Evolutionary conservation across 805 yeast species (phyloP).

Genomic region (Metschnikowia gelsemii): DNA sequence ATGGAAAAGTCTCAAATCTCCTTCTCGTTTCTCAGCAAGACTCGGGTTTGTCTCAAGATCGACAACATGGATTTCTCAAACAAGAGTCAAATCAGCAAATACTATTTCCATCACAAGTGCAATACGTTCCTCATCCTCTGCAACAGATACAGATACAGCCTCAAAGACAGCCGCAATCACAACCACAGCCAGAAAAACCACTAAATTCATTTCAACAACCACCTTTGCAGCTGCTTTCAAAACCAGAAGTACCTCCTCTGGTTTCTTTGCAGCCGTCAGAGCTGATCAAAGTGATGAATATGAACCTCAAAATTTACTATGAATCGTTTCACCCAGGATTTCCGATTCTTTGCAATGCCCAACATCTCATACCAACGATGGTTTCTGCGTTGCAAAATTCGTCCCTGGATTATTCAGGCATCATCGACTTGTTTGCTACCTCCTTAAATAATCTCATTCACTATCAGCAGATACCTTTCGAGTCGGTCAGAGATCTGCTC

Average conservation of each 20-base stretch:
- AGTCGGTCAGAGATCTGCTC: slow-evolving; percentile 35
- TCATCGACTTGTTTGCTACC: slow-evolving; percentile 43
- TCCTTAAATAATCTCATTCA: slow-evolving; percentile 41
- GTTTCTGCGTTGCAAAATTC: slow-evolving; percentile 13
- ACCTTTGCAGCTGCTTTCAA: background rate
- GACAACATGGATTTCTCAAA: background rate
- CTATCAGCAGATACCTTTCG: slow-evolving; percentile 32
- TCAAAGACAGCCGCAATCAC: background rate
- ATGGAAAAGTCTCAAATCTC: slow-evolving; percentile 16
- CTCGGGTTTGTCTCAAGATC: background rate
- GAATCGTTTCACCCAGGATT: slow-evolving; percentile 42
- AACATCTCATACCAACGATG: slow-evolving; percentile 21
- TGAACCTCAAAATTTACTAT: slow-evolving; percentile 36
- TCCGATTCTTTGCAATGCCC: slow-evolving; percentile 45
- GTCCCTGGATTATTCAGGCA: slow-evolving; percentile 28
- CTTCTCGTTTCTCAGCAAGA: slow-evolving; percentile 4
- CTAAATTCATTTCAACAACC: background rate
- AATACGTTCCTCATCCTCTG: background rate
- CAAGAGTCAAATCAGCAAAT: background rate
- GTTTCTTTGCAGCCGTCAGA: background rate
- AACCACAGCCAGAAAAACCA: background rate
- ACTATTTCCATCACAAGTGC: background rate
- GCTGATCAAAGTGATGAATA: background rate
- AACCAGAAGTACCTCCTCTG: background rate
- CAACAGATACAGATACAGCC: background rate